Base-by-base conservation (phyloP, 2,329 filamentous ascomycete species). In the Acarospora socialis region DNA sequence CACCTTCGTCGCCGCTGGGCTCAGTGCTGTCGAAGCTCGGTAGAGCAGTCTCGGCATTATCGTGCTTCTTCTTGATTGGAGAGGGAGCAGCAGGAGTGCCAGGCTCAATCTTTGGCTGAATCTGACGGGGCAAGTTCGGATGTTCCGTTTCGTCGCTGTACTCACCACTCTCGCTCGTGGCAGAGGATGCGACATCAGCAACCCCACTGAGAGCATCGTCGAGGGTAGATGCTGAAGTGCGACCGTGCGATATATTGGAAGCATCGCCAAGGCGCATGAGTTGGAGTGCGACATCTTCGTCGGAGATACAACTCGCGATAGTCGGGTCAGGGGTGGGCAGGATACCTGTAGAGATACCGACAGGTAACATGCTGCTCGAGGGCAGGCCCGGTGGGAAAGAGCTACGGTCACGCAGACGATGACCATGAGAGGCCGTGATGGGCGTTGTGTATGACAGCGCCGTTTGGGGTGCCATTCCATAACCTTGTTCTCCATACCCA, bases 211-310 rank as follows among this genome's bases (percentile, higher is more conserved):
- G 81, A 1, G 82, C 86, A 55, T 95, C 87, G 48, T 95, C 87
- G 35, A 90, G 64, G 4, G 87, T 94, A 1, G 87, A 94, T 5
- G 84, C 83, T 6, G 87, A 94, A 3, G 83, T 92, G 44, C 87
- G 80, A 33, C 84, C 86, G 48, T 93, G 82, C 2, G 84, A 92
- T 49, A 92, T 79, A 52, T 92, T 92, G 35, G 84, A 90, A 46
- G 86, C 82, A 52, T 94, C 86, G 27, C 90, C 86, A 33, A 98
- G 70, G 45, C 87, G 80, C 77, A 98, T 95, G 48, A 98, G 66
- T 59, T 95, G 90, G 51, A 94, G 77, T 35, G 90, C 90, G 40
- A 95, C 90, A 57, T 98, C 90, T 56, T 98, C 90, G 52, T 98
- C 90, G 9, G 87, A 95, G 55, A 98, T 87, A 55, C 83, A 92